A percentile compares a stretch with the other conserved stretches of the same genome.
Conservation (phyloP, 495 filamentous ascomycete genomes). For the Staphylotrichum tortipilum region DNA sequence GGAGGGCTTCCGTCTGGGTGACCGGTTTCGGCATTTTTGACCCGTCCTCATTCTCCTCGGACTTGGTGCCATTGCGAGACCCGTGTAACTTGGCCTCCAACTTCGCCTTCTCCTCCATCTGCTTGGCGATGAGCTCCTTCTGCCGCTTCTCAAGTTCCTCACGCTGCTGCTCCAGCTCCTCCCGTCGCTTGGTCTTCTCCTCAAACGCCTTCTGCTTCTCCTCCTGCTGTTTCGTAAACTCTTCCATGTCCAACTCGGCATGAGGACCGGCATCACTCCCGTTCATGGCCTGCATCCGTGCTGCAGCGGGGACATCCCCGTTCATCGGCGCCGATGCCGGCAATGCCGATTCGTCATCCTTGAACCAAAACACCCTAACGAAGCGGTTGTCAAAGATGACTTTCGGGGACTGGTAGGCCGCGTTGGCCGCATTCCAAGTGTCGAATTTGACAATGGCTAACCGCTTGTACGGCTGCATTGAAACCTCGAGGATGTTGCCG, state of each 20-base stretch:
- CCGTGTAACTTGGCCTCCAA: constrained; percentile 44
- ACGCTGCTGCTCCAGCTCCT: constrained; percentile 63
- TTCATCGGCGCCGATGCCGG: constrained; percentile 14
- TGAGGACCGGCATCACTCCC: constrained; percentile 16
- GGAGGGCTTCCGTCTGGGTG: constrained; percentile 47
- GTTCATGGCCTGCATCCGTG: constrained; percentile 13
- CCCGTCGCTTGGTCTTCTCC: constrained; percentile 62
- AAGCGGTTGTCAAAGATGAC: constrained; percentile 96
- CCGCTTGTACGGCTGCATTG: constrained; percentile 66
- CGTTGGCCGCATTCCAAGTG: constrained; percentile 61
- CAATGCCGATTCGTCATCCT: constrained; percentile 40
- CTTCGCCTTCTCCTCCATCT: constrained; percentile 66
- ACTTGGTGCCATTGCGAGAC: constrained; percentile 40
- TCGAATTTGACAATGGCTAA: constrained; percentile 77
- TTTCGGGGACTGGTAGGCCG: constrained; percentile 83
- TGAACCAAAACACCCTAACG: constrained; percentile 96
- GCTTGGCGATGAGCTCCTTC: constrained; percentile 63
- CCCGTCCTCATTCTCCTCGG: constrained; percentile 15
- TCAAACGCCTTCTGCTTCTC: constrained; percentile 74
- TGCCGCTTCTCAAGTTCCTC: constrained; percentile 68
- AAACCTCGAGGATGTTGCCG: constrained; percentile 63
- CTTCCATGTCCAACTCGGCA: constrained; percentile 63
- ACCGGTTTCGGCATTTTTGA: constrained; percentile 19
- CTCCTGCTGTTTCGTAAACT: constrained; percentile 65
- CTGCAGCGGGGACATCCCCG: constrained; percentile 14